phyloP scores from a whole-genome alignment of 495 filamentous ascomycete species.

The Aspergillus kassunensis region DNA sequence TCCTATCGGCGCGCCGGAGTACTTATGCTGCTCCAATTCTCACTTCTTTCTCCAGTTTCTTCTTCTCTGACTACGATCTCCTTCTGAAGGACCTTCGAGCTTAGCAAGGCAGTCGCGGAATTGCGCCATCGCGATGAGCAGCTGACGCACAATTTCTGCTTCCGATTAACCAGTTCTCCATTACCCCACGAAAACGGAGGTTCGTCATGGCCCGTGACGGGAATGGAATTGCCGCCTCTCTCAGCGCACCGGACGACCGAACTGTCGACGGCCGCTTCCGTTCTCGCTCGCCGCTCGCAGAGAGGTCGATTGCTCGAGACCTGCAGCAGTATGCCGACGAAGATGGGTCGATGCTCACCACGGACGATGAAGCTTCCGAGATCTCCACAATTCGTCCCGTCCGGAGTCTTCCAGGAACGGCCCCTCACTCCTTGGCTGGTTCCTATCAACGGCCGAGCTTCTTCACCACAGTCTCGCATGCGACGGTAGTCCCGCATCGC shows the following conservation, averaged over 20 bases:
- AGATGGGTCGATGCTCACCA: conserved; percentile 31
- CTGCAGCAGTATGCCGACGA: conserved; percentile 55
- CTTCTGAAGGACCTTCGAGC: not conserved
- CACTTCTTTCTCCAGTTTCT: not conserved
- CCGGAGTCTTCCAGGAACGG: conserved; percentile 31
- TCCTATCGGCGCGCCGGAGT: conserved; percentile 1
- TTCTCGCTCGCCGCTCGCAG: conserved; percentile 61
- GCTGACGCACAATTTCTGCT: not conserved
- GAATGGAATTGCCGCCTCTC: conserved; percentile 12
- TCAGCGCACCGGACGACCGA: conserved; percentile 18
- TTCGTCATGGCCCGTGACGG: conserved; percentile 20
- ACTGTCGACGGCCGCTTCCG: conserved; percentile 39
- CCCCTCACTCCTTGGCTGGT: conserved; percentile 56
- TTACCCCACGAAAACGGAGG: not conserved
- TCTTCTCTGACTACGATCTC: not conserved
- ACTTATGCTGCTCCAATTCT: not conserved
- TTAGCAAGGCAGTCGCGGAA: not conserved
- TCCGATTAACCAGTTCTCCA: not conserved
- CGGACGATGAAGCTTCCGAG: conserved; percentile 45
- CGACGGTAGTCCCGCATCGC: conserved; percentile 40
- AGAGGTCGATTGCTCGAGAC: conserved; percentile 67
- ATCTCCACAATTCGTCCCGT: conserved; percentile 44
- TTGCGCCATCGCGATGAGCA: conserved; percentile 5
- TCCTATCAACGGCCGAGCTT: conserved; percentile 66
- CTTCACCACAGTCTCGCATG: conserved; percentile 56